phyloP scores from a whole-genome alignment of 2,329 filamentous ascomycete species.

The Aspergillus uvarum region DNA sequence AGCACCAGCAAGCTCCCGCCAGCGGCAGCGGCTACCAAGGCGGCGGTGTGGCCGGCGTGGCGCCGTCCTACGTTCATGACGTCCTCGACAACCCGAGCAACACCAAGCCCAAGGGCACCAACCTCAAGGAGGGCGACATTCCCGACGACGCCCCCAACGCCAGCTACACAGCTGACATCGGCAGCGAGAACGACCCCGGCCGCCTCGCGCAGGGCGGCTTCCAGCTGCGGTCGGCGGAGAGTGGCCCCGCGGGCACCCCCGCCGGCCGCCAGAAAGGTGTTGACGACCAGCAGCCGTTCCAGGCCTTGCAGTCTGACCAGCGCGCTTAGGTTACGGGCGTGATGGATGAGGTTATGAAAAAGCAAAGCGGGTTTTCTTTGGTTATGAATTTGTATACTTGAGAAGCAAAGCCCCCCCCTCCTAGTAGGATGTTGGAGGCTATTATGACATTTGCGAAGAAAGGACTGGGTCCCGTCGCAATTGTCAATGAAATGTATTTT shows the following conservation, averaged over 20 bases:
- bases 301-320: conserved; percentile 30
- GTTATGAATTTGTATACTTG: background rate
- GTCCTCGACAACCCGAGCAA: conserved; percentile 31
- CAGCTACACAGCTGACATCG: conserved; percentile 55
- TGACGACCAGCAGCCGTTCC: conserved; percentile 24
- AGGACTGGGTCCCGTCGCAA: conserved; percentile 2
- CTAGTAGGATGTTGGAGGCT: background rate
- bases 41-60: conserved; percentile 28
- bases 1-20: conserved; percentile 10
- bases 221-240: conserved; percentile 32
- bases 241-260: conserved; percentile 27
- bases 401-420: background rate
- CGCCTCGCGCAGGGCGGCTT: conserved; percentile 46
- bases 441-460: background rate
- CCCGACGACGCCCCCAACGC: conserved; percentile 47
- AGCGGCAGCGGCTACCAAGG: conserved; percentile 29
- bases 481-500: background rate
- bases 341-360: conserved; percentile 8
- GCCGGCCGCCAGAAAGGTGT: conserved; percentile 28
- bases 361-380: conserved; percentile 6
- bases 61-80: conserved; percentile 41
- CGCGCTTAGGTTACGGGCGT: conserved; percentile 22
- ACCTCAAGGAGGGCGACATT: conserved; percentile 52
- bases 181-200: conserved; percentile 56
- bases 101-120: conserved; percentile 52